Evolutionary conservation across 2,329 filamentous ascomycete genomes (phyloP), one percentile per base, ranked within the genome.

Genomic region (Seiridium cupressi): DNA sequence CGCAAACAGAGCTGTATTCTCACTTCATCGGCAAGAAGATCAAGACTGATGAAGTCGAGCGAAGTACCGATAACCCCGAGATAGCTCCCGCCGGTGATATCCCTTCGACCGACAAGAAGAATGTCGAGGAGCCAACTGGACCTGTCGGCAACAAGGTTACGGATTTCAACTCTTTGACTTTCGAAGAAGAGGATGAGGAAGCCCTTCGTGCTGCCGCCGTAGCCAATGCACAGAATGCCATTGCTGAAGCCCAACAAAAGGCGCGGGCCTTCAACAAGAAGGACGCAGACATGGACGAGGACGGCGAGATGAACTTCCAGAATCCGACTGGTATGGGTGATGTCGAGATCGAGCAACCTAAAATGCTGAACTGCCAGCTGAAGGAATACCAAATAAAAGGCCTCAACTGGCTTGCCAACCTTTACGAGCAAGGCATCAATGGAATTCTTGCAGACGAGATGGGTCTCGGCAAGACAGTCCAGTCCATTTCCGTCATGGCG

Each of bases 11-110:
- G 74, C 84, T 99, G 55, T 99, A 99, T 81, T 98, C 94, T 47
- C 95, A 99, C 82, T 99, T 99, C 76, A 97, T 99, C 69, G 94
- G 95, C 74, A 96, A 97, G 80, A 99, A 99, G 82, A 96, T 98
- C 77, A 97, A 97, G 79, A 98, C 94, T 1, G 90, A 95, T 67
- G 93, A 98, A 72, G 92, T 97, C 53, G 93, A 99, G 77, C 84
- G 90, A 61, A 94, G 91, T 54, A 95, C 92, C 31, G 92, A 95
- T 69, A 92, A 93, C 70, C 87, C 87, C 6, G 89, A 91, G 53
- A 88, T 90, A 55, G 83, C 84, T 0, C 81, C 84, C 8, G 82
- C 83, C 54, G 80, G 83, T 56, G 78, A 78, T 6, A 71, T 79
- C 55, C 67, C 72, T 34, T 70, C 75, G 44, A 66, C 69, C 1